Percentiles rank a stretch among this genome's conserved stretches.
Evolutionary conservation across 768 basidiomycete species (phyloP).

Genomic region (Macrocybe gigantea): DNA sequence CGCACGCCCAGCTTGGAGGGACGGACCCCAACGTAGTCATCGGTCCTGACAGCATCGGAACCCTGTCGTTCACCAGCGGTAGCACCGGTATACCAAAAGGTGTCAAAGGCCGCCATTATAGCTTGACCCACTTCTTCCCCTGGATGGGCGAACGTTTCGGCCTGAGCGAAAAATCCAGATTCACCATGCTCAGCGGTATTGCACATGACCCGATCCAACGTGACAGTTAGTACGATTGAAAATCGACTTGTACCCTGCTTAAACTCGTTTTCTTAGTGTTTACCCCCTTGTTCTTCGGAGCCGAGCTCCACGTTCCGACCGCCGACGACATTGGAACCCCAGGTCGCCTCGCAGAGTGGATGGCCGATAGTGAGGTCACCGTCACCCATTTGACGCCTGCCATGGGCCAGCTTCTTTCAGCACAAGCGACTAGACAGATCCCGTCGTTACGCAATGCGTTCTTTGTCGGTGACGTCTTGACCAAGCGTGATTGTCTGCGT

Average conservation of each 20-base stretch:
- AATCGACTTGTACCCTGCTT: conserved; percentile 5
- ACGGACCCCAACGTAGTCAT: conserved; percentile 77
- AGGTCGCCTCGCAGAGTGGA: conserved; percentile 96
- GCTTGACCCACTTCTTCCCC: conserved; percentile 97
- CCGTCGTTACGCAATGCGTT: conserved; percentile 86
- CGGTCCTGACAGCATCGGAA: conserved; percentile 95
- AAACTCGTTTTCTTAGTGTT: conserved; percentile 58
- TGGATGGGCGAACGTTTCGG: conserved; percentile 95
- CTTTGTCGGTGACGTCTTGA: conserved; percentile 98
- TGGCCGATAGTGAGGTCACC: conserved; percentile 86
- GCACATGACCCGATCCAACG: conserved; percentile 99
- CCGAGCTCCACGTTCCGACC: conserved; percentile 92
- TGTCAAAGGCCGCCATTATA: conserved; percentile 93
- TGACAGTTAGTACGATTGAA: conserved; percentile 67
- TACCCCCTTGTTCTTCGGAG: conserved; percentile 96
- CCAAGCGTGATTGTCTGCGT: conserved; percentile 94
- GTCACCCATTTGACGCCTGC: conserved; percentile 98
- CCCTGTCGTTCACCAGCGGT: conserved; percentile 94
- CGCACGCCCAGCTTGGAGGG: conserved; percentile 47
- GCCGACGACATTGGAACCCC: conserved; percentile 96
- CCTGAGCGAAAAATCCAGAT: conserved; percentile 68
- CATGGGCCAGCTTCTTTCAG: conserved; percentile 96
- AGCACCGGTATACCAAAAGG: conserved; percentile 98
- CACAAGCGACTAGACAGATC: conserved; percentile 75
- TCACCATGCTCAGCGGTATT: conserved; percentile 98